Evolutionary conservation across 345 rosid species (phyloP), one percentile per base, ranked within the genome.

Genomic region (Eucalyptus marginata): DNA sequence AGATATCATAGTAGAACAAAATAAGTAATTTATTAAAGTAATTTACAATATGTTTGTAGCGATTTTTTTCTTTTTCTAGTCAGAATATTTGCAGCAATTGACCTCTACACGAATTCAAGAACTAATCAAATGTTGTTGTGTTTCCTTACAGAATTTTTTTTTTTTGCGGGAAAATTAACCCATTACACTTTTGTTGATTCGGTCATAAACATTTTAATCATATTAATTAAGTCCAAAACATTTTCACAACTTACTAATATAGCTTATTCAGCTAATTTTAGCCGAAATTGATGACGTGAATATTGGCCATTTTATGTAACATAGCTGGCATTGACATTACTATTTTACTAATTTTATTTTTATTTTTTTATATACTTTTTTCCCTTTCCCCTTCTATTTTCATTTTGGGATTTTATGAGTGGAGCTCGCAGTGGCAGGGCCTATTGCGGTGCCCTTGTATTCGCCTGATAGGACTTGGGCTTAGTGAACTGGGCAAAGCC

Each of bases 101-200:
- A 56, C 62, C 62, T 56, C 29, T 24, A 10, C 62, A 25, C 3
- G 0, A 24, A 56, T 56, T 56, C 29, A 24, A 24, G 62, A 56
- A 56, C 62, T 10, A 22, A 9, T 22, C 6, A 25, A 56, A 9
- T 56, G 62, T 9, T 56, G 62, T 24, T 1, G 6, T 9, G 27
- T 56, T 56, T 56, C 12, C 29, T 24, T 56, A 24, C 1, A 24
- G 0, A 50, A 3, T 14, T 0, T 4, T 56, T 22, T 22, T 56
- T 17, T 56, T 9, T 9, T 1, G 4, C 0, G 0, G 3, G 1
- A 1, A 56, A 56, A 56, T 56, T 24, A 56, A 56, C 13, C 5
- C 4, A 56, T 25, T 9, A 0, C 13, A 24, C 13, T 56, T 56
- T 56, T 24, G 1, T 25, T 1, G 0, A 56, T 56, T 22, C 3